Evolutionary conservation across 805 yeast species (phyloP), one percentile per base, ranked within the genome.

Genomic region (Wickerhamia fluorescens): DNA sequence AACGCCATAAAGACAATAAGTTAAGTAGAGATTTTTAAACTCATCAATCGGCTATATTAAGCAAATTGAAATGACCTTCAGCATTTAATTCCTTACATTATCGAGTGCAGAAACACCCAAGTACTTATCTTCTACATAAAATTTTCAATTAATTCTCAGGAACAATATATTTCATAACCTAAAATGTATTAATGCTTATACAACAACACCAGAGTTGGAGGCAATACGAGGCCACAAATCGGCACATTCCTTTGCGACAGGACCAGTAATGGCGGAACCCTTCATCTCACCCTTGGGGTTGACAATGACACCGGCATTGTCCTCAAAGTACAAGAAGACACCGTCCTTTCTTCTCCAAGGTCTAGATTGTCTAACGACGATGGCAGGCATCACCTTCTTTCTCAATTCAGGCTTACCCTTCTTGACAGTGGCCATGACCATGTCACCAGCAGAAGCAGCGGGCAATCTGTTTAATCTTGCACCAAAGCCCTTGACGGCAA

Each of bases 311-410:
- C 98, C 98, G 50, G 99, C 99, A 65, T 92, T 92, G 75, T 92
- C 99, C 80, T 92, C 99, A 58, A 92, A 92, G 86, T 92, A 92
- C 70, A 92, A 86, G 88, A 68, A 92, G 57, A 87, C 83, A 83
- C 99, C 99, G 65, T 92, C 99, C 80, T 81, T 89, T 83, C 99
- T 86, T 89, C 99, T 89, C 99, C 99, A 92, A 51, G 99, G 87
- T 78, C 88, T 89, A 50, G 98, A 73, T 78, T 92, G 99, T 75
- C 99, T 89, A 51, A 92, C 82, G 63, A 92, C 97, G 58, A 92
- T 86, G 58, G 98, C 98, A 70, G 96, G 98, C 96, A 94, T 88
- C 57, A 92, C 96, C 81, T 92, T 92, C 95, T 92, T 92, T 82
- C 99, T 88, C 69, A 92, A 86, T 75, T 92, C 99, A 69, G 99